These are phyloP conservation scores for Rhodotorula mucilaginosa DNA, from an alignment of 1,284 basidiomycete genomes.

Conservation along the genomic window DNA sequence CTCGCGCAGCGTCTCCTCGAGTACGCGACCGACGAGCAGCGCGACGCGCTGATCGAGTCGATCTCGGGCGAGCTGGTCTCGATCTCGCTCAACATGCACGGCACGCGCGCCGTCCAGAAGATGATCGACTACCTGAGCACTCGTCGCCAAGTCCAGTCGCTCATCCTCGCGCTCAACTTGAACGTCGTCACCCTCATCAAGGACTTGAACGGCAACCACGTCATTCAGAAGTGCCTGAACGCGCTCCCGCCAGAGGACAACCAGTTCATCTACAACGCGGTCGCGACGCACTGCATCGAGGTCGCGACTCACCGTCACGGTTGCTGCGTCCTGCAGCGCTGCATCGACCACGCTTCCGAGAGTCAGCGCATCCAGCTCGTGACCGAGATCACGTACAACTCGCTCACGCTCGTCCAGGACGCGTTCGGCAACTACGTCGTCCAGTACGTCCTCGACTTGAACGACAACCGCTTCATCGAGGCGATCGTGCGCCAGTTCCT, in stretches of 20 bases:
- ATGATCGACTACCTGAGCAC: constrained; percentile 99
- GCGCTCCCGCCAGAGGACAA: constrained; percentile 97
- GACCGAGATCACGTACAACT: constrained; percentile 98
- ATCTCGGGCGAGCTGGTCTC: constrained; percentile 96
- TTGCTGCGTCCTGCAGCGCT: constrained; percentile 96
- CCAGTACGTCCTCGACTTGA: constrained; percentile 74
- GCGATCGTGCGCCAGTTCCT: constrained; percentile 95
- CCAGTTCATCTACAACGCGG: constrained; percentile 99
- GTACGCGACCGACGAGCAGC: constrained; percentile 95
- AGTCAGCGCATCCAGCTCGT: constrained; percentile 94
- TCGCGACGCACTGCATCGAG: constrained; percentile 97
- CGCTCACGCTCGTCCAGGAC: constrained; percentile 95
- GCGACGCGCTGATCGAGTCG: constrained; percentile 94
- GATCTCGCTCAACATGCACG: constrained; percentile 99
- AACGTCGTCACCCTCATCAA: constrained; percentile 99
- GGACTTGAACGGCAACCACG: constrained; percentile 97
- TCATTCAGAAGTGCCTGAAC: constrained; percentile 99
- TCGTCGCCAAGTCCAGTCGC: constrained; percentile 91
- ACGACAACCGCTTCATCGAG: constrained; percentile 96
- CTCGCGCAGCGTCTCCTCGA: constrained; percentile 98
- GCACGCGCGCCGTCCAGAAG: constrained; percentile 98
- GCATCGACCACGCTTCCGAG: constrained; percentile 97
- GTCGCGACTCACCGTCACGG: constrained; percentile 99
- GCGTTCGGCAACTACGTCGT: constrained; percentile 66
- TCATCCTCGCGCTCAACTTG: constrained; percentile 92